Evolutionary conservation across 2,329 filamentous ascomycete species (phyloP).

Genomic region (Elsinoe necatrix): DNA sequence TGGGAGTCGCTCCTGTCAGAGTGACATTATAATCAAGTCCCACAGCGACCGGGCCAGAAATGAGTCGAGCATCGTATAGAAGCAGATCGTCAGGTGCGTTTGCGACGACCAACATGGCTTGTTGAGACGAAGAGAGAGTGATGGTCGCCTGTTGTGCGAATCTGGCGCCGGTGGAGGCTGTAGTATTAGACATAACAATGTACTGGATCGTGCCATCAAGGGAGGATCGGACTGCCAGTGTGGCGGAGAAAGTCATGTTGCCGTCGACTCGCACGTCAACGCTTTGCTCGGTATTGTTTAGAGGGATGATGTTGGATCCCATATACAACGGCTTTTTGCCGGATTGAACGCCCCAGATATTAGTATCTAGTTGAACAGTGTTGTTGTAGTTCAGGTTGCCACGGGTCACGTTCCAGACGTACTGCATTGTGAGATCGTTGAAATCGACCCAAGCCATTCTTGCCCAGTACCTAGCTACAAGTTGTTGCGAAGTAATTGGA

Average conservation of each 20-base stretch:
- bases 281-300: conserved; percentile 29
- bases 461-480: conserved; percentile 46
- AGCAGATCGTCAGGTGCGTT: conserved; percentile 41
- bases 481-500: conserved; percentile 27
- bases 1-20: conserved; percentile 25
- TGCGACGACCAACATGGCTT: conserved; percentile 40
- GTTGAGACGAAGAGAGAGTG: conserved; percentile 33
- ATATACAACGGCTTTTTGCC: conserved; percentile 41
- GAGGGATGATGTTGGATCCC: conserved; percentile 43
- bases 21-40: conserved; percentile 35
- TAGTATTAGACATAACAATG: neutral
- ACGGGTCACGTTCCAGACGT: conserved; percentile 33
- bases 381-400: conserved; percentile 36
- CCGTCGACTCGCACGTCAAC: conserved; percentile 30
- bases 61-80: conserved; percentile 38
- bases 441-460: conserved; percentile 48
- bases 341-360: conserved; percentile 37
- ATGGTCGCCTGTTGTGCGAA: conserved; percentile 30
- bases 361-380: conserved; percentile 31
- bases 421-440: conserved; percentile 36
- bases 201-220: conserved; percentile 21
- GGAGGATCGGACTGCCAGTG: conserved; percentile 32
- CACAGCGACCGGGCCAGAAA: conserved; percentile 30
- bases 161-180: neutral
- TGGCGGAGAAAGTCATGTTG: conserved; percentile 34